Base-by-base conservation (phyloP, 2,329 filamentous ascomycete species). In the Fusarium veterinarium region DNA sequence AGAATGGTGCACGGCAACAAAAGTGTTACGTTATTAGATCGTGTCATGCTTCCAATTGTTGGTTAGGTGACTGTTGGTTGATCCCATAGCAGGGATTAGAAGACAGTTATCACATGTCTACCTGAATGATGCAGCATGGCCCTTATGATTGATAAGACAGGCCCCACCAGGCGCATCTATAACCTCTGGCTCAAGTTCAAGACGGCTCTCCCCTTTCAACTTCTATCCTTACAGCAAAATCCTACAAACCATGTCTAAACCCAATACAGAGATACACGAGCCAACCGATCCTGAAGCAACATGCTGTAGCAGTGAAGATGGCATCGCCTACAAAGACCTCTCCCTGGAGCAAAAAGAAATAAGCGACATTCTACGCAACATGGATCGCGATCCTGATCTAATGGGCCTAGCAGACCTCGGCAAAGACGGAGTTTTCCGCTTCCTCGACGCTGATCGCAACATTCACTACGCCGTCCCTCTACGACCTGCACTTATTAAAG, bases 241-340 rank as follows among this genome's bases (percentile, higher is more conserved):
- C 0, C 7, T 0, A 17, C 10, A 3, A 0, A 38, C 13, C 14
- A 61, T 64, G 61, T 40, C 38, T 44, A 38, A 40, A 13, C 11
- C n/a, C 6, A 30, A 19, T 2, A 20, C 33, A 5, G 13, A 46
- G 7, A 1, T 20, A 5, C 28, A n/a, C 0, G n/a, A 46, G 14
- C 13, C 45, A 31, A 20, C 12, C 30, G 8, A 33, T 1, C 1
- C 20, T 10, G 44, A 9, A 19, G 20, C 28, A 6, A 52, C 28
- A 23, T 33, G 6, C 9, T 23, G 45, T 2, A 14, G 5, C 10
- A 41, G 4, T 0, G 35, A 41, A 30, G 40, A 5, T 4, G 28
- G 58, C 6, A 41, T 65, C 12, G 19, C 37, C 3, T 66, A 65
- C 31, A 58, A 65, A 16, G 42, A 66, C 25, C 60, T 66, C 12